A percentile compares a stretch with the other conserved stretches of the same genome.
Evolutionary conservation across 768 basidiomycete species (phyloP).

Genomic region (Leccinum rimulosum): DNA sequence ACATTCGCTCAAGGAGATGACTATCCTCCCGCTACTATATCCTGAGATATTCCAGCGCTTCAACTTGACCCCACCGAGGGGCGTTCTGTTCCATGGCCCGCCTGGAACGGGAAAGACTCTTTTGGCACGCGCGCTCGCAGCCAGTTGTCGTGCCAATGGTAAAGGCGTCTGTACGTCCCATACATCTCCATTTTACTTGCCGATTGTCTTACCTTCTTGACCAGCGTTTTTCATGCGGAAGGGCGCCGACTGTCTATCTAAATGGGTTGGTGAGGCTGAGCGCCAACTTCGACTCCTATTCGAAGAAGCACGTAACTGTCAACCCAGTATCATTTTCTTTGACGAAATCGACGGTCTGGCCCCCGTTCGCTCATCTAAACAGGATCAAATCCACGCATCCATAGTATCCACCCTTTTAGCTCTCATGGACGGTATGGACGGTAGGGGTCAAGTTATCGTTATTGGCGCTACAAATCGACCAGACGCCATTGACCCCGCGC

Average conservation of each 20-base stretch:
- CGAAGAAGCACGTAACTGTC: constrained; percentile 89
- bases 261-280: constrained; percentile 99
- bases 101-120: constrained; percentile 99
- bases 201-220: not conserved
- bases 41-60: constrained; percentile 97
- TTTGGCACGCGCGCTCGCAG: constrained; percentile 89
- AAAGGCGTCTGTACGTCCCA: constrained; percentile 77
- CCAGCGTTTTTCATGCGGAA: constrained; percentile 99
- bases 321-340: constrained; percentile 98
- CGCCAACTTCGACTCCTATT: constrained; percentile 92
- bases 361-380: constrained; percentile 96
- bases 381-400: constrained; percentile 98
- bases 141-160: constrained; percentile 84
- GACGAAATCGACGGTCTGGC: constrained; percentile 99
- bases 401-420: constrained; percentile 95
- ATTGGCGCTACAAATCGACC: constrained; percentile 98
- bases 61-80: constrained; percentile 90
- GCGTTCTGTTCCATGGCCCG: constrained; percentile 96
- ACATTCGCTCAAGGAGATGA: constrained; percentile 98
- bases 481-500: constrained; percentile 95
- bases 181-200: not conserved
- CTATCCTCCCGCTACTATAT: constrained; percentile 88
- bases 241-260: constrained; percentile 95
- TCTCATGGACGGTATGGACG: constrained; percentile 99
- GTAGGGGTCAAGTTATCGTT: constrained; percentile 93